phyloP scores from a whole-genome alignment of 805 yeast species.

The Starmerella etchellsii region DNA sequence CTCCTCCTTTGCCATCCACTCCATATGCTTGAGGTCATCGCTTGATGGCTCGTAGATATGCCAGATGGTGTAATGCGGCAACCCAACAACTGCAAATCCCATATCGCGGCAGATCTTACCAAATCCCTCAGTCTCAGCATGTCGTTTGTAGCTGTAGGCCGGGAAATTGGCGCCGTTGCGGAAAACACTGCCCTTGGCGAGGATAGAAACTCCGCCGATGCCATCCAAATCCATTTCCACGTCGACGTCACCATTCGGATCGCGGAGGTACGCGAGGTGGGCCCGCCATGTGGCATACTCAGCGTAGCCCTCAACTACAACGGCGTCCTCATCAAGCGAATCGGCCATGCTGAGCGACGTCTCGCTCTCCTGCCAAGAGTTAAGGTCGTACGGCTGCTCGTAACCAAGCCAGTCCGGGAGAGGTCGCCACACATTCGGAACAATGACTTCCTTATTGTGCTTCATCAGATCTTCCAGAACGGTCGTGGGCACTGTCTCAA shows the following conservation, averaged over 20 bases:
- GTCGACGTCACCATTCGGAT: slow-evolving; percentile 88
- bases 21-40: slow-evolving; percentile 72
- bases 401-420: slow-evolving; percentile 80
- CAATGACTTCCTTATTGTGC: slow-evolving; percentile 83
- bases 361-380: slow-evolving; percentile 88
- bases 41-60: slow-evolving; percentile 92
- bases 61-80: slow-evolving; percentile 96
- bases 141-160: slow-evolving; percentile 88
- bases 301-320: slow-evolving; percentile 92
- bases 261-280: slow-evolving; percentile 86
- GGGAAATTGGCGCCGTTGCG: slow-evolving; percentile 88
- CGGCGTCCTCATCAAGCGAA: slow-evolving; percentile 77
- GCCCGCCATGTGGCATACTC: slow-evolving; percentile 98
- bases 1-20: slow-evolving; percentile 34
- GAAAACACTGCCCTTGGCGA: slow-evolving; percentile 78
- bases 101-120: slow-evolving; percentile 80
- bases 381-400: slow-evolving; percentile 91
- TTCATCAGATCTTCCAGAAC: slow-evolving; percentile 88
- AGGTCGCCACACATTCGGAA: slow-evolving; percentile 97
- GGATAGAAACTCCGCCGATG: slow-evolving; percentile 91
- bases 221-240: slow-evolving; percentile 91
- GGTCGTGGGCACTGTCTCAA: slow-evolving; percentile 80
- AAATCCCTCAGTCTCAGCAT: slow-evolving; percentile 96
- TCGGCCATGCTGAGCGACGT: slow-evolving; percentile 41
- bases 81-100: slow-evolving; percentile 79